Evolutionary conservation across 106 monocot genomes (phyloP).

Genomic region (Platanthera zijinensis): DNA sequence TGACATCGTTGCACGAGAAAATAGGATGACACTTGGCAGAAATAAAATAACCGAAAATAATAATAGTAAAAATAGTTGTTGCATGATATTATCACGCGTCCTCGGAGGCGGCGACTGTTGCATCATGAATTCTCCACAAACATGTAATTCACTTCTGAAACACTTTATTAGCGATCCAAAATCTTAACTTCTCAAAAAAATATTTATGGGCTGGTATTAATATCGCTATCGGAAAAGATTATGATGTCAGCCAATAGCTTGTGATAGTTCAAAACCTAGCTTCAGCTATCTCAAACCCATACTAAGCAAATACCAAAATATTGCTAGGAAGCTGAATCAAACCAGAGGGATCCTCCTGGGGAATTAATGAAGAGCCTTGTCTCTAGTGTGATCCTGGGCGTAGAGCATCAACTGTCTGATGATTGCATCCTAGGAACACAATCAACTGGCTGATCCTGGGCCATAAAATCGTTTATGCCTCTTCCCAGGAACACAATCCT

Average conservation of each 20-base stretch:
- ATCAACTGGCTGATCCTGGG: background rate
- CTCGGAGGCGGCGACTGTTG: too few species aligned
- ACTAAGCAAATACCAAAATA: background rate
- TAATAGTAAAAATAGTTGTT: too few species aligned
- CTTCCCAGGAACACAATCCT: constrained; percentile 88
- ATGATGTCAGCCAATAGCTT: too few species aligned
- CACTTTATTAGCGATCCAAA: background rate
- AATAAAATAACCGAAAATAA: too few species aligned
- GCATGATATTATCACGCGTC: too few species aligned
- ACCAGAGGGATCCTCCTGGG: constrained; percentile 87
- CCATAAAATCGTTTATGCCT: constrained; percentile 73
- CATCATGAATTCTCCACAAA: background rate
- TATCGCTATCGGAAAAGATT: too few species aligned
- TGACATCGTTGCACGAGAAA: too few species aligned
- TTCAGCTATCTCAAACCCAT: background rate
- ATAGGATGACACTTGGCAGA: too few species aligned
- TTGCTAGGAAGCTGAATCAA: background rate
- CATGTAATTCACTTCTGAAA: background rate
- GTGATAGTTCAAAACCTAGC: too few species aligned
- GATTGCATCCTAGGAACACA: constrained; percentile 35
- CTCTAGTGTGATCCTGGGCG: constrained; percentile 71
- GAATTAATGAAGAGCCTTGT: constrained; percentile 84
- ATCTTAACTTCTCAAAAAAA: too few species aligned
- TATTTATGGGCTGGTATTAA: too few species aligned
- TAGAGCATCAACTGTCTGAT: constrained; percentile 88